phyloP scores from a whole-genome alignment of 495 filamentous ascomycete species.

The Penicillium waksmanii region DNA sequence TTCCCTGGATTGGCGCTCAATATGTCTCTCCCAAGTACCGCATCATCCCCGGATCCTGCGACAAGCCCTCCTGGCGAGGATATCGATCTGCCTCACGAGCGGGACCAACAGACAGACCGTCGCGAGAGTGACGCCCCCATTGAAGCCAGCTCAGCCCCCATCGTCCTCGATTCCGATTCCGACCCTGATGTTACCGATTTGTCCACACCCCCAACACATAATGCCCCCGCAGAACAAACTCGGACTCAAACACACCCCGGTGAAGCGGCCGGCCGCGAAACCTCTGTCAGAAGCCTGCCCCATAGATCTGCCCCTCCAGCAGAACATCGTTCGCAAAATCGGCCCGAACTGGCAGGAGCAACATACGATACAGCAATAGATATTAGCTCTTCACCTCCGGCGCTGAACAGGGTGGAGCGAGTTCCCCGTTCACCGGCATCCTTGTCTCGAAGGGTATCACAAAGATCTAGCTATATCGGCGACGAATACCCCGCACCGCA shows the following conservation, averaged over 20 bases:
- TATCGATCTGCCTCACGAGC: background rate
- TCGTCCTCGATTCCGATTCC: slow-evolving; percentile 5
- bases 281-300: slow-evolving; percentile 8
- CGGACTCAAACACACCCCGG: slow-evolving; percentile 12
- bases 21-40: slow-evolving; percentile 2
- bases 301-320: slow-evolving; percentile 18
- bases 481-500: background rate
- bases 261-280: slow-evolving; percentile 18
- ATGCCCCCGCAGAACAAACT: background rate
- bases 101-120: background rate
- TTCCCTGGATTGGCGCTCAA: background rate
- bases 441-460: background rate
- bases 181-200: background rate
- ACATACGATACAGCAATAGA: slow-evolving; percentile 44
- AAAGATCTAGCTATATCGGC: background rate
- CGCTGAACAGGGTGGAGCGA: background rate
- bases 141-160: background rate
- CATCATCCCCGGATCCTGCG: background rate
- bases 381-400: slow-evolving; percentile 38
- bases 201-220: background rate
- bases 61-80: background rate
- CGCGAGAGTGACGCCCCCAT: background rate
- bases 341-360: slow-evolving; percentile 23
- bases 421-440: background rate
- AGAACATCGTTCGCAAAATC: background rate